Conservation (phyloP, 2,329 filamentous ascomycete genomes). For the Diaporthe aspalathi region DNA sequence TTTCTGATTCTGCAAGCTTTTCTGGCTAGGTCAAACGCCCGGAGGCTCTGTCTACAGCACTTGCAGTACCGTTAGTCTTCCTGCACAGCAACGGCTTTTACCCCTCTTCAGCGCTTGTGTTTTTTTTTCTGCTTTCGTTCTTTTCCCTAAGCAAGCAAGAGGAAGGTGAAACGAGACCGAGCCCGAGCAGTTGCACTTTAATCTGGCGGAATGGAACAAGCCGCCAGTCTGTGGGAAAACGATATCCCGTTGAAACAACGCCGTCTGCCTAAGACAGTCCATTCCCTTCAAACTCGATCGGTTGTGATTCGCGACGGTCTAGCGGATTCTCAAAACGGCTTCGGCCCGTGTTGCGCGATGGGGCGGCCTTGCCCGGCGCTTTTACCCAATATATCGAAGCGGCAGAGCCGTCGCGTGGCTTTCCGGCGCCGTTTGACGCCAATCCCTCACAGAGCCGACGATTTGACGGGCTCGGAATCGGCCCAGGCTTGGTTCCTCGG, state of each 20-base stretch:
- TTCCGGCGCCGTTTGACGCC: slow-evolving; percentile 17
- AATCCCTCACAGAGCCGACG: background rate
- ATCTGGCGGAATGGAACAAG: background rate
- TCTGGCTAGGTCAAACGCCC: background rate
- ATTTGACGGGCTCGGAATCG: background rate
- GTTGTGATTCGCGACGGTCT: background rate
- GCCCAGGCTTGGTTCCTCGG: background rate
- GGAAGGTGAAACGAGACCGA: background rate
- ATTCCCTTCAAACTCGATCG: too few species aligned
- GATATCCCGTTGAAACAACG: slow-evolving; percentile 14
- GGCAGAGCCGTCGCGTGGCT: slow-evolving; percentile 8
- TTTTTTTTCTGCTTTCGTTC: too few species aligned
- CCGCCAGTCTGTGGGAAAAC: background rate
- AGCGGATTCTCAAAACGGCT: background rate
- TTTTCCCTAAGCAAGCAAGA: background rate
- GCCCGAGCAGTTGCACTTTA: background rate
- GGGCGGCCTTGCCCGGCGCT: slow-evolving; percentile 16
- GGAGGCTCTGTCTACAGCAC: background rate
- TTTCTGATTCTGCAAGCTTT: background rate
- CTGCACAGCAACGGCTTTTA: background rate
- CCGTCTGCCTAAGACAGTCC: background rate
- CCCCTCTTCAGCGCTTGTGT: background rate
- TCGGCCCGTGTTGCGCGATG: slow-evolving; percentile 15
- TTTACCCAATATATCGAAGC: slow-evolving; percentile 12
- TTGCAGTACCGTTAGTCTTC: too few species aligned